Conservation (phyloP, 2,329 filamentous ascomycete genomes). For the Macrophomina tecta region DNA sequence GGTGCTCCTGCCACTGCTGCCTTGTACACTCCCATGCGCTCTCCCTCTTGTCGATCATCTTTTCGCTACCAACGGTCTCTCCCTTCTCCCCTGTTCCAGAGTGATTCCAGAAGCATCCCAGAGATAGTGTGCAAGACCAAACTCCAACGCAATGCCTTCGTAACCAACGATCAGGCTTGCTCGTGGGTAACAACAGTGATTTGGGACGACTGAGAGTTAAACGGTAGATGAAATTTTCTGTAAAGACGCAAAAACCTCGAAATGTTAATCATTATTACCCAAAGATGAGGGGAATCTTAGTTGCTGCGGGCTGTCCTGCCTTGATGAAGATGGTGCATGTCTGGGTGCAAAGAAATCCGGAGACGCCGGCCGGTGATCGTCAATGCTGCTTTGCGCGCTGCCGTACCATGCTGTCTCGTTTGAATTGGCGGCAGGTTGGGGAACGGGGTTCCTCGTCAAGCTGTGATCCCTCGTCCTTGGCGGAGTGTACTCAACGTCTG, state of each 20-base stretch:
- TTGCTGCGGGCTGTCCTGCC: constrained; percentile 21
- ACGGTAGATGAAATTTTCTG: constrained; percentile 19
- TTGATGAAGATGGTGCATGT: constrained; percentile 16
- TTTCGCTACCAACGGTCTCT: neutral
- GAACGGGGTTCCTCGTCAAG: neutral
- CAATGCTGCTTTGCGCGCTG: constrained; percentile 7
- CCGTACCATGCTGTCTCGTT: constrained; percentile 5
- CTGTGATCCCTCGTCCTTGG: constrained; percentile 4
- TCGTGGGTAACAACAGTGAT: constrained; percentile 1
- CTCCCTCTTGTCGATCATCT: constrained; percentile 2
- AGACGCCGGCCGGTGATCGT: neutral
- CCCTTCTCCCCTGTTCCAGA: neutral
- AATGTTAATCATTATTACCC: neutral
- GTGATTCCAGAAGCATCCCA: neutral
- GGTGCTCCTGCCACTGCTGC: neutral
- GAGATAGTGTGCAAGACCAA: neutral
- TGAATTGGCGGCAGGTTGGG: neutral
- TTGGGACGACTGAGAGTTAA: constrained; percentile 9
- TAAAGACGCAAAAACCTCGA: neutral
- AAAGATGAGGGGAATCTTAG: neutral
- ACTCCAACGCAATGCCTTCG: neutral
- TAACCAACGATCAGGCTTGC: neutral
- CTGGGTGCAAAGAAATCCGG: neutral
- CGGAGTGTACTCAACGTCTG: neutral
- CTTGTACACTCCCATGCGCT: neutral